A percentile compares a stretch with the other conserved stretches of the same genome.
Conservation (phyloP, 495 filamentous ascomycete genomes). For the Xylaria intraflava region DNA sequence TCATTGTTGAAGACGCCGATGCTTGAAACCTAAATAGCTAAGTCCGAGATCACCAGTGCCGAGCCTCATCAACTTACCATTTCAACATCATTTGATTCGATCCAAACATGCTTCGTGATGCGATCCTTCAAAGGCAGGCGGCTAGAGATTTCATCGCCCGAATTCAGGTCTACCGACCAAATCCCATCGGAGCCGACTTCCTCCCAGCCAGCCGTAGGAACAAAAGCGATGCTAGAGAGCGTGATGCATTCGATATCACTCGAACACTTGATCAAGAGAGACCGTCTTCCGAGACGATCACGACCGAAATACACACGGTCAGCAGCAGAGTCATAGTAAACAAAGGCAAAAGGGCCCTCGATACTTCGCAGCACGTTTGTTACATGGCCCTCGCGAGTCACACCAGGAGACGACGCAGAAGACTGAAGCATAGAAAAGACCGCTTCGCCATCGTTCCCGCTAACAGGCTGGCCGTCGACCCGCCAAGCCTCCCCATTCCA, state of each 20-base stretch:
- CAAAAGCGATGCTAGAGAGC: conserved; percentile 71
- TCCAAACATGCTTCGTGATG: conserved; percentile 14
- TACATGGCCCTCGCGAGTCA: conserved; percentile 32
- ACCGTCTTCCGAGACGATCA: conserved; percentile 81
- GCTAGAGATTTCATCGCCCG: conserved; percentile 30
- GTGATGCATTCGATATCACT: conserved; percentile 43
- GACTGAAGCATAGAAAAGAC: conserved; percentile 60
- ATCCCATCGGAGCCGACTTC: conserved; percentile 83
- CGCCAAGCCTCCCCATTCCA: conserved; percentile 99
- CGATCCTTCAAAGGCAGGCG: conserved; percentile 20
- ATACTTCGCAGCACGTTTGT: conserved; percentile 54
- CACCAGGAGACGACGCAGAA: conserved; percentile 26
- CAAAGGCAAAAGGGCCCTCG: conserved; percentile 84
- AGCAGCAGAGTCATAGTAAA: conserved; percentile 66
- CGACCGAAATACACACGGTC: conserved; percentile 67
- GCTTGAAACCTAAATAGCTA: conserved; percentile 47
- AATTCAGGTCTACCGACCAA: conserved; percentile 52
- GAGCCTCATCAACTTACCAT: conserved; percentile 24
- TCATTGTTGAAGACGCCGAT: conserved; percentile 57
- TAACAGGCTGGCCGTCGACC: conserved; percentile 47
- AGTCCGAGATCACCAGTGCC: conserved; percentile 25
- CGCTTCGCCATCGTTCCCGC: conserved; percentile 63
- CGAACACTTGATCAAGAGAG: conserved; percentile 55
- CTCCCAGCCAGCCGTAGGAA: conserved; percentile 49
- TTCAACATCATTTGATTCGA: conserved; percentile 11